A percentile compares a stretch with the other conserved stretches of the same genome.
phyloP scores from a whole-genome alignment of 2,329 filamentous ascomycete genomes.

The Paracoccidioides lutzii region DNA sequence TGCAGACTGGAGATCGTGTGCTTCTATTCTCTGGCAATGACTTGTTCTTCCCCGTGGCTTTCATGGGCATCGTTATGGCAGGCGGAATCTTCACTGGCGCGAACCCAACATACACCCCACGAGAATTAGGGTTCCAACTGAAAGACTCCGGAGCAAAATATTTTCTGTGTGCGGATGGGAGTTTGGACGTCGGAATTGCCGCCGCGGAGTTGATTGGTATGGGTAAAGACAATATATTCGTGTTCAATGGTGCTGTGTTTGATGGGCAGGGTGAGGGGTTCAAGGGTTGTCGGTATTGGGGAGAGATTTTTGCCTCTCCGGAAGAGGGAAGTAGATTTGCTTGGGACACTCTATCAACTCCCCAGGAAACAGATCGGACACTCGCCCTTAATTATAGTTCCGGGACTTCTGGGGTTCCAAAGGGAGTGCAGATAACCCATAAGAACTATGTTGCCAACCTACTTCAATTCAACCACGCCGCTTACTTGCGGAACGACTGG shows the following conservation, averaged over 20 bases:
- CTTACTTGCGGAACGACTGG: constrained; percentile 37
- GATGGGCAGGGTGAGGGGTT: constrained; percentile 27
- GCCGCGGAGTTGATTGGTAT: constrained; percentile 51
- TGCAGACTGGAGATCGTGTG: constrained; percentile 56
- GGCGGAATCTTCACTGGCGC: constrained; percentile 67
- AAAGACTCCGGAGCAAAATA: constrained; percentile 56
- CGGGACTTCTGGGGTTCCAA: constrained; percentile 67
- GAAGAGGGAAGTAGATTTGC: constrained; percentile 44
- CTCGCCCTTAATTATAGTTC: constrained; percentile 64
- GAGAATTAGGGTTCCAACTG: constrained; percentile 65
- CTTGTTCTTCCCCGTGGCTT: constrained; percentile 56
- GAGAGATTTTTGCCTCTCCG: constrained; percentile 42
- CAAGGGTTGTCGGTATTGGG: constrained; percentile 48
- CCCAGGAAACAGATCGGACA: constrained; percentile 29
- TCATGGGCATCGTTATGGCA: constrained; percentile 64
- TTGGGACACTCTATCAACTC: constrained; percentile 42
- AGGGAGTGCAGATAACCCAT: constrained; percentile 75
- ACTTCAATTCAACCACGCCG: constrained; percentile 43
- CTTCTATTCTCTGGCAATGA: constrained; percentile 62
- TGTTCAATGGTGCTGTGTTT: constrained; percentile 48
- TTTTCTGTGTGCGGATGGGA: constrained; percentile 49
- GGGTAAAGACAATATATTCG: constrained; percentile 44
- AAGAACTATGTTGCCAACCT: constrained; percentile 62
- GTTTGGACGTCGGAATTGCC: constrained; percentile 50
- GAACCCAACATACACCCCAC: constrained; percentile 54